Percentiles rank a stretch among this genome's conserved stretches.
phyloP scores from a whole-genome alignment of 2,329 filamentous ascomycete genomes.

The Dothideomycetes sp. region DNA sequence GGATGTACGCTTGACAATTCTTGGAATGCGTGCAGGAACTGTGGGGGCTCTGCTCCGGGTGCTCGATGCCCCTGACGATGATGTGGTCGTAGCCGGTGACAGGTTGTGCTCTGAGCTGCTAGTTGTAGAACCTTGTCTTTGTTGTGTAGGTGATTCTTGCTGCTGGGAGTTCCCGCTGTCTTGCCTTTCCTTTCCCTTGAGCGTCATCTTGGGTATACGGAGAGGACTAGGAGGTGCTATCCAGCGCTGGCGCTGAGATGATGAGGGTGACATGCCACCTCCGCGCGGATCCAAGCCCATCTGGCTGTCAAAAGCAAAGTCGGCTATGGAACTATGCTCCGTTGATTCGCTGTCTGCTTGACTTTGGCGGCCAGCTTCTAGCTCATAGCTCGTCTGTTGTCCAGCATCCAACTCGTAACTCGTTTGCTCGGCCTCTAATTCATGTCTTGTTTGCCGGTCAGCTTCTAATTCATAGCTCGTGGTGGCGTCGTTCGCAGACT shows the following conservation, averaged over 20 bases:
- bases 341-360: slow-evolving; percentile 12
- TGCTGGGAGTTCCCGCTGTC: neutral
- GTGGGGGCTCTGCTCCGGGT: neutral
- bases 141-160: neutral
- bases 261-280: neutral
- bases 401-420: too few relatives aligned
- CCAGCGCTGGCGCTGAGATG: slow-evolving; percentile 6
- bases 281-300: slow-evolving; percentile 14
- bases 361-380: too few relatives aligned
- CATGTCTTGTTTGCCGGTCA: neutral
- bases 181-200: slow-evolving; percentile 5
- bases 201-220: neutral
- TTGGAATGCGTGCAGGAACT: slow-evolving; percentile 8
- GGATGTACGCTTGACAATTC: slow-evolving; percentile 26
- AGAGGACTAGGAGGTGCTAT: slow-evolving; percentile 1
- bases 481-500: neutral
- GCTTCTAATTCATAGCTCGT: neutral
- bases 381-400: neutral
- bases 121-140: slow-evolving; percentile 1
- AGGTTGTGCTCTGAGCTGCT: neutral
- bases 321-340: slow-evolving; percentile 4
- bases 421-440: too few relatives aligned
- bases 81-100: slow-evolving; percentile 1
- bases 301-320: slow-evolving; percentile 15
- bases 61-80: slow-evolving; percentile 1